A percentile compares a stretch with the other conserved stretches of the same genome.
phyloP scores from a whole-genome alignment of 257 asterid species.

The Echium plantagineum region DNA sequence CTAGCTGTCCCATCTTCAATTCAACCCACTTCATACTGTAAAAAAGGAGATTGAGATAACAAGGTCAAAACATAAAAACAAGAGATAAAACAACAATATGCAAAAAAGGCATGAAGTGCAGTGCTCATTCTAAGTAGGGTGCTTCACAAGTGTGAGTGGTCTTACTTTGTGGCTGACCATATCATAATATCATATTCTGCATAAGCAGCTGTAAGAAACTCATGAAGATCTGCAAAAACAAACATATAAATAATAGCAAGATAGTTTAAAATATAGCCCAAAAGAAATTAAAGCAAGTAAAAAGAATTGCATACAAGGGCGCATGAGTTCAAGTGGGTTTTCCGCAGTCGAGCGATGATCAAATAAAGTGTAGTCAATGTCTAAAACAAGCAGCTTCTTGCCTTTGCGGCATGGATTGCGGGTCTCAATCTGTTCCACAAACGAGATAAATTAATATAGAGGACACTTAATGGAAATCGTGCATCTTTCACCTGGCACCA shows the following conservation, averaged over 20 bases:
- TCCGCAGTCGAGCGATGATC: slow-evolving; percentile 95
- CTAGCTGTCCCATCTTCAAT: slow-evolving; percentile 86
- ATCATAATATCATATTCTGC: slow-evolving; percentile 92
- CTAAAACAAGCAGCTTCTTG: slow-evolving; percentile 85
- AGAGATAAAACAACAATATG: neutral
- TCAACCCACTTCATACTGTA: slow-evolving; percentile 97
- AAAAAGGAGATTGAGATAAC: slow-evolving; percentile 10
- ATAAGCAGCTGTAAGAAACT: slow-evolving; percentile 82
- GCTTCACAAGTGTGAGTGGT: neutral
- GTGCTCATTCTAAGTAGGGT: neutral
- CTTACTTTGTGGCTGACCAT: slow-evolving; percentile 95
- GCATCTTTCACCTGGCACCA: neutral
- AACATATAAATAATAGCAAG: slow-evolving; percentile 6
- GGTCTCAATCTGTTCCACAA: slow-evolving; percentile 50
- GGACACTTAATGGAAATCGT: neutral
- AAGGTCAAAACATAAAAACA: neutral
- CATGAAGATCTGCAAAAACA: slow-evolving; percentile 73
- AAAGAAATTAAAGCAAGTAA: slow-evolving; percentile 2
- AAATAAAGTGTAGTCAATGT: slow-evolving; percentile 84
- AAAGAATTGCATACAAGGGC: slow-evolving; percentile 64
- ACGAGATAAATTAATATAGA: neutral
- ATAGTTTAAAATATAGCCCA: slow-evolving; percentile 5
- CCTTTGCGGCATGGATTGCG: slow-evolving; percentile 88
- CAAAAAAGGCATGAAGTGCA: too few relatives aligned
- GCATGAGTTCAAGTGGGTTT: slow-evolving; percentile 84